Evolutionary conservation across 1,284 basidiomycete genomes (phyloP).

Genomic region (Trichosporon asahii): DNA sequence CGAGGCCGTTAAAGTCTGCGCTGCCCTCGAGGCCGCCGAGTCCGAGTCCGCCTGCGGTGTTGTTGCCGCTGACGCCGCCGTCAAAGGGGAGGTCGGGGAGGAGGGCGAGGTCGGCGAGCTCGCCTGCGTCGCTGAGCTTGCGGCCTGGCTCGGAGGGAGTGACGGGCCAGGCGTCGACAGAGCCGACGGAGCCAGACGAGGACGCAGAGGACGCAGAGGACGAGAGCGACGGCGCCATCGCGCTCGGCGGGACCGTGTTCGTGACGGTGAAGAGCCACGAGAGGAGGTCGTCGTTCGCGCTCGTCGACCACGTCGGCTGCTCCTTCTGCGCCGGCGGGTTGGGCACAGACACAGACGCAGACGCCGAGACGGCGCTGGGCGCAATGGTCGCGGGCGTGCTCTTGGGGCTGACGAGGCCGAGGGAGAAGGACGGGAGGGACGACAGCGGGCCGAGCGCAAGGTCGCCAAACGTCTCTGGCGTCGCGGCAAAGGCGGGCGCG

Average conservation of each 20-base stretch:
- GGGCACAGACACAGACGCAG: too few species aligned
- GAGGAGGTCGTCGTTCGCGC: slow-evolving; percentile 23
- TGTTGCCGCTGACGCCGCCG: background rate
- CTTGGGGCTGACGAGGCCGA: background rate
- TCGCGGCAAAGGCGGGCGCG: slow-evolving; percentile 23
- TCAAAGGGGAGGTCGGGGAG: background rate
- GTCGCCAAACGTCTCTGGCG: slow-evolving; percentile 23
- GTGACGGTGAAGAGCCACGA: slow-evolving; percentile 24
- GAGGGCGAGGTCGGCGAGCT: background rate
- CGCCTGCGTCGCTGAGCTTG: background rate
- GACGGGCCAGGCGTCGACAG: background rate
- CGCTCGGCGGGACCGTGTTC: slow-evolving; percentile 3
- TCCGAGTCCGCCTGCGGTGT: background rate
- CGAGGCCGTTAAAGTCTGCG: slow-evolving; percentile 3
- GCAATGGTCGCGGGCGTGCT: background rate
- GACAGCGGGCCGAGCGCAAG: slow-evolving; percentile 14
- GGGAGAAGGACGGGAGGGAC: slow-evolving; percentile 2
- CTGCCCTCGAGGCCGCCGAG: background rate
- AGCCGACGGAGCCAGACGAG: background rate
- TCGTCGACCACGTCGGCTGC: slow-evolving; percentile 5
- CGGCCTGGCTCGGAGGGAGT: background rate
- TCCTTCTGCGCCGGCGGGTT: background rate
- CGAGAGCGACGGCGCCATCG: slow-evolving; percentile 6
- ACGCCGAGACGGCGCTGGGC: background rate
- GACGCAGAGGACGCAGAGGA: background rate